Conservation (phyloP, 345 rosid genomes). For the Eucalyptus sp. region DNA sequence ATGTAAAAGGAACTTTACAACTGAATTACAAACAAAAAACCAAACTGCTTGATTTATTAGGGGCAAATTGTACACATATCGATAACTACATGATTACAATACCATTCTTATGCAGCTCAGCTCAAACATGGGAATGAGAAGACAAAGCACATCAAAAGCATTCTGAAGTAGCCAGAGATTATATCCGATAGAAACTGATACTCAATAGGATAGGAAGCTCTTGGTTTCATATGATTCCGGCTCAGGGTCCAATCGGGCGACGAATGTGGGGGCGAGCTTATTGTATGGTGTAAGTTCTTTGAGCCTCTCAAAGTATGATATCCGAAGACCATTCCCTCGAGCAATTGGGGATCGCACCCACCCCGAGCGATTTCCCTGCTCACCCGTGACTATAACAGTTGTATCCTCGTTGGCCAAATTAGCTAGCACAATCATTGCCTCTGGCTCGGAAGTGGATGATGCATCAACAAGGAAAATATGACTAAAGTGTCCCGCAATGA, state of each 20-base stretch:
- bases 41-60: not conserved
- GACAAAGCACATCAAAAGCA: not conserved
- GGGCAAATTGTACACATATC: not conserved
- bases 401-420: not conserved
- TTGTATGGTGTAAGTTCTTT: not conserved
- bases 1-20: not conserved
- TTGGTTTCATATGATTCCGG: not conserved
- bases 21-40: not conserved
- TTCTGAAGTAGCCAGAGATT: not conserved
- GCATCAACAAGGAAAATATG: not conserved
- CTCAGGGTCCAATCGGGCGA: not conserved
- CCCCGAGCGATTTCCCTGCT: not conserved
- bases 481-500: not conserved
- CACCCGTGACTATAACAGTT: not conserved
- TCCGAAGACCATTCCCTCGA: slow-evolving; percentile 7
- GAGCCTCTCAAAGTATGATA: slow-evolving; percentile 23
- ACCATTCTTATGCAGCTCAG: not conserved
- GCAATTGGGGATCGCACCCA: slow-evolving; percentile 19
- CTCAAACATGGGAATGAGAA: not conserved
- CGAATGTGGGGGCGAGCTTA: not conserved
- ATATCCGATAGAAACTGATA: not conserved
- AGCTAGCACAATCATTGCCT: not conserved
- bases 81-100: not conserved
- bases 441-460: not conserved
- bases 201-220: not conserved